Evolutionary conservation across 2,329 filamentous ascomycete species (phyloP), one percentile per base, ranked within the genome.

Genomic region (Orbilia javanica): DNA sequence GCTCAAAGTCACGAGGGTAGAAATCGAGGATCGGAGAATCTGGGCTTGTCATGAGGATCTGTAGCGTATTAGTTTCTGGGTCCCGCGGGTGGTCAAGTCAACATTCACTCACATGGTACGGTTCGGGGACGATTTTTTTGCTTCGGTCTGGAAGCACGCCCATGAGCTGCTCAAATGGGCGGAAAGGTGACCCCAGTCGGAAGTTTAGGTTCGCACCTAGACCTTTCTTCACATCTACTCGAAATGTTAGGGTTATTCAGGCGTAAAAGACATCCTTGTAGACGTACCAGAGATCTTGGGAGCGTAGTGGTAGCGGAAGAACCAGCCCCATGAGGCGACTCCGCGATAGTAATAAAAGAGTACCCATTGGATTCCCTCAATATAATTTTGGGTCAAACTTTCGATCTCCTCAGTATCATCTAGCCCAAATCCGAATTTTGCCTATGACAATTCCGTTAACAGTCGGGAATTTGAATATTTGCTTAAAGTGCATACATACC

Each of bases 251-350:
- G 64, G 65, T n/a, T 4, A 18, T 20, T 36, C 10, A 7, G 31
- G 7, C 6, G 4, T 42, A 42, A 60, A 25, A 11, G n/a, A 36
- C 2, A 20, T 31, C 27, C 1, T 22, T 3, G 15, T 4, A 18
- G 13, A 34, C 53, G 39, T 85, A 91, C 90, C 90, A 80, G 93
- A 96, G 72, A 97, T 99, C 89, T 98, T 93, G 0, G 96, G 96
- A 8, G 96, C 92, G 84, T 99, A 99, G 85, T 99, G 96, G 84
- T 97, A 99, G 78, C 88, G 88, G 84, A 97, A 99, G 85, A 93
- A 99, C 96, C 96, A 99, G 13, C 96, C 94, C 96, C 96, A 99
- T 11, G 95, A 98, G 15, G 93, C 96, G 77, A 99, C 96, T 79
- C 96, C 96, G 67, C 91, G 91, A 85, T 99, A 99, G 85, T 99